Evolutionary conservation across 2,329 filamentous ascomycete species (phyloP).

Genomic region (Fusarium zealandicum): DNA sequence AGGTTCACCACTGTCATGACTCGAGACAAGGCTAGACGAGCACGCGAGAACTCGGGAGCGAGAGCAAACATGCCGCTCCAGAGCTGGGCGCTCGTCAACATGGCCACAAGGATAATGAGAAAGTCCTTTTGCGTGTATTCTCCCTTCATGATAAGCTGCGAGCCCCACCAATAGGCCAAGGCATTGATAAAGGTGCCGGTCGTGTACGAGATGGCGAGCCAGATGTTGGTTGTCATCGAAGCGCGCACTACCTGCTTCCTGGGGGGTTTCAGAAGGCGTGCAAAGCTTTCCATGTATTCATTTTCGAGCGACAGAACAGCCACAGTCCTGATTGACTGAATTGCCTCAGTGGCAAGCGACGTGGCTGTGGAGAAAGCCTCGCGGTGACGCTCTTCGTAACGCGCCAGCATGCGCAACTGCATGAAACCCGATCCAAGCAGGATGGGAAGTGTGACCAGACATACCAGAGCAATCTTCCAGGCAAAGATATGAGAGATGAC

Average conservation of each 20-base stretch:
- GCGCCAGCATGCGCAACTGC: slow-evolving; percentile 67
- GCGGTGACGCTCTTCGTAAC: slow-evolving; percentile 69
- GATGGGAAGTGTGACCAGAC: slow-evolving; percentile 70
- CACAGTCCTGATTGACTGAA: slow-evolving; percentile 28
- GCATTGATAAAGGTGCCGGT: slow-evolving; percentile 73
- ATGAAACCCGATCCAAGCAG: slow-evolving; percentile 73
- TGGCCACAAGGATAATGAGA: slow-evolving; percentile 74
- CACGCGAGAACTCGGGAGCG: slow-evolving; percentile 74
- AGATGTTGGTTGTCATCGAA: slow-evolving; percentile 62
- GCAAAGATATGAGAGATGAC: slow-evolving; percentile 73
- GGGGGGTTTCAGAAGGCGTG: slow-evolving; percentile 55
- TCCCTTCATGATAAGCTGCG: slow-evolving; percentile 71
- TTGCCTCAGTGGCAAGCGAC: slow-evolving; percentile 30
- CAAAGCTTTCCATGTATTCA: slow-evolving; percentile 62
- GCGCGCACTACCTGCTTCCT: slow-evolving; percentile 60
- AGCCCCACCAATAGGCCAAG: slow-evolving; percentile 81
- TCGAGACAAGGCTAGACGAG: slow-evolving; percentile 65
- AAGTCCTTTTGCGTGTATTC: slow-evolving; percentile 71
- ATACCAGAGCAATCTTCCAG: slow-evolving; percentile 79
- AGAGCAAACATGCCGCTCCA: slow-evolving; percentile 78
- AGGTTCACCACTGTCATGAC: slow-evolving; percentile 60
- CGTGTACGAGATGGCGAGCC: slow-evolving; percentile 66
- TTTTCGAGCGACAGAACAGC: slow-evolving; percentile 56
- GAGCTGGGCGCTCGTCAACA: slow-evolving; percentile 74
- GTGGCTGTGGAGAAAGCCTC: slow-evolving; percentile 61